These are phyloP conservation scores for Mallotus japonicus DNA, from an alignment of 441 rosid genomes.

Conservation along the genomic window DNA sequence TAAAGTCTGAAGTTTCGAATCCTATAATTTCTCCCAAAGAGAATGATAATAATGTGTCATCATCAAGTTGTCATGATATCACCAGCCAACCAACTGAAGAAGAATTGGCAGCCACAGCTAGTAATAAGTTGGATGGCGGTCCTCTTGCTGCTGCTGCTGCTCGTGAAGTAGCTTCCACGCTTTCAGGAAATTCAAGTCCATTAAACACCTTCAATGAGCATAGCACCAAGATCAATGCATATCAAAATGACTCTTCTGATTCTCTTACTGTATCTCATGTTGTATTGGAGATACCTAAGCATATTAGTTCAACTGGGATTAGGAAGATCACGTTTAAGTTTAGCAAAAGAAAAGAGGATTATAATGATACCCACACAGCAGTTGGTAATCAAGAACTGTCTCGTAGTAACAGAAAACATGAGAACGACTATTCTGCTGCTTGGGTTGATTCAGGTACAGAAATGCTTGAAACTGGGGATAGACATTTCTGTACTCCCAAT, in stretches of 20 bases:
- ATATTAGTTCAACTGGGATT: conserved; percentile 73
- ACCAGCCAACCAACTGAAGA: conserved; percentile 41
- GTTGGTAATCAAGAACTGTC: neutral
- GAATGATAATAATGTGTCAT: conserved; percentile 14
- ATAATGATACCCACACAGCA: conserved; percentile 11
- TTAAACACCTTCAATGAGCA: conserved; percentile 34
- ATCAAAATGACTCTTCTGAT: conserved; percentile 25
- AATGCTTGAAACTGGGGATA: conserved; percentile 28
- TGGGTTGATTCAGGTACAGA: conserved; percentile 23
- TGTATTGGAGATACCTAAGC: conserved; percentile 80
- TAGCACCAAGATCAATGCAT: conserved; percentile 28
- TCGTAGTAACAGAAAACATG: neutral
- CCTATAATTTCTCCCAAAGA: conserved; percentile 62
- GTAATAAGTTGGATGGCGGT: conserved; percentile 22
- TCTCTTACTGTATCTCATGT: conserved; percentile 50
- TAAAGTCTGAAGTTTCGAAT: conserved; percentile 77
- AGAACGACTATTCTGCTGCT: too few species aligned
- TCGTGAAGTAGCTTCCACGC: conserved; percentile 37
- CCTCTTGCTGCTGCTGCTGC: neutral
- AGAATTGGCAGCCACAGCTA: conserved; percentile 21
- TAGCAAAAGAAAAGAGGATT: conserved; percentile 61
- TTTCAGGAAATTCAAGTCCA: conserved; percentile 44
- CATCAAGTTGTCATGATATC: conserved; percentile 45
- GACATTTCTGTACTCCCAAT: conserved; percentile 38
- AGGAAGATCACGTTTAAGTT: conserved; percentile 84